phyloP scores from a whole-genome alignment of 2,329 filamentous ascomycete genomes.

The Alternaria conjuncta region DNA sequence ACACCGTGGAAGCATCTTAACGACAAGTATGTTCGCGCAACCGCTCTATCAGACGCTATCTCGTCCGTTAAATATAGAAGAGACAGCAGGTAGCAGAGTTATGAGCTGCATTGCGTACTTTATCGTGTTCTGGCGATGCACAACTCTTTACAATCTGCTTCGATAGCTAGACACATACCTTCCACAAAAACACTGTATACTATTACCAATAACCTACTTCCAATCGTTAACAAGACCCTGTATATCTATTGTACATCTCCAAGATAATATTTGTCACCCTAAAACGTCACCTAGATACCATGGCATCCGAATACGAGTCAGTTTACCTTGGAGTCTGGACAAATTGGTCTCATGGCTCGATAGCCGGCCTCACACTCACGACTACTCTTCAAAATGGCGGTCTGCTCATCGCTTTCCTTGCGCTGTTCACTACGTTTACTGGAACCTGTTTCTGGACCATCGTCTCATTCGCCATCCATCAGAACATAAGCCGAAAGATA shows the following conservation, averaged over 20 bases:
- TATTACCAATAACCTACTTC: neutral
- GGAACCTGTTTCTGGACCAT: constrained; percentile 40
- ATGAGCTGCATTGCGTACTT: neutral
- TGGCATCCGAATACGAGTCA: neutral
- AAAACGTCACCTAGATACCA: neutral
- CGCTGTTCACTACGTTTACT: constrained; percentile 32
- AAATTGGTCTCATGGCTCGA: constrained; percentile 27
- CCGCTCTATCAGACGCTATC: neutral
- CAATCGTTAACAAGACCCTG: neutral
- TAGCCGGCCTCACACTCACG: constrained; percentile 44
- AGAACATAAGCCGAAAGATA: neutral
- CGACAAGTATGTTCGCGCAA: neutral
- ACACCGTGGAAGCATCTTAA: neutral
- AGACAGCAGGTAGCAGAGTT: neutral
- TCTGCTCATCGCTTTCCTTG: constrained; percentile 45
- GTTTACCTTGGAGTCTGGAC: constrained; percentile 17
- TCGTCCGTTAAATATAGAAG: neutral
- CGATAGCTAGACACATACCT: neutral
- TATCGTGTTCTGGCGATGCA: neutral
- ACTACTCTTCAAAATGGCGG: constrained; percentile 35
- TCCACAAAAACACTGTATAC: neutral
- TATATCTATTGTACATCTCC: neutral
- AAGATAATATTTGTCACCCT: neutral
- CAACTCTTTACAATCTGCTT: neutral
- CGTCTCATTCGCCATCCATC: constrained; percentile 26